Base-by-base conservation (phyloP, 2,329 filamentous ascomycete species). In the Amesomyces nigricolor region DNA sequence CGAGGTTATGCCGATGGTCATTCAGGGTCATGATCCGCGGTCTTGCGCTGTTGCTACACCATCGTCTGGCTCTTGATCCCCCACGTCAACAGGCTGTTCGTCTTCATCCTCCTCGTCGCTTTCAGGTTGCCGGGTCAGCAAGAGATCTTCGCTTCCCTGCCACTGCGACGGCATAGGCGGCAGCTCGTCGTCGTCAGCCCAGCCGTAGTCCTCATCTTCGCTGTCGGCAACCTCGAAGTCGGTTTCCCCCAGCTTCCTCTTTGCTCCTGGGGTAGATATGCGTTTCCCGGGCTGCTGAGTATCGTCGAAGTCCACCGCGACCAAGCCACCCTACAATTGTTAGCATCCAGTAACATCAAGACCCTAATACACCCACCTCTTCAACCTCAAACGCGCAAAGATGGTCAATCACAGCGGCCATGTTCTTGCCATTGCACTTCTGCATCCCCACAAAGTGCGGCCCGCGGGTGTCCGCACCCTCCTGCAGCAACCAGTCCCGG, bases 171-270 rank as follows among this genome's bases (percentile, higher is more conserved):
- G 82, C 69, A 78, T 78, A 3, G 72, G 73, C 10, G 82, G 81
- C 63, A 84, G 72, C 49, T 80, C 78, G 54, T 86, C 84, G 62
- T 86, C 83, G 44, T 82, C 80, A 51, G 87, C 81, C 86, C 86
- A 90, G 13, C 85, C 86, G 64, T 88, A 89, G 64, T 88, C 82
- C 60, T 89, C 86, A 57, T 86, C 83, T 5, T 77, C 75, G 30
- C 81, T 86, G 58, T 84, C 81, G 2, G 80, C 76, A 45, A 84
- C 74, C 62, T 84, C 81, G 47, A 81, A 73, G 51, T 78, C 79
- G 4, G 83, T 79, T 44, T 86, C 79, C 35, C 73, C 74, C 51
- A 87, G 74, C 67, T 89, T 82, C 63, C 87, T 78, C 71, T 90
- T 90, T 32, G 71, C 75, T 29, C 72, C 72, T 57, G 76, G 58